These are phyloP conservation scores for Gonium pectorale DNA, from an alignment of 139 green algal species.

Conservation along the genomic window DNA sequence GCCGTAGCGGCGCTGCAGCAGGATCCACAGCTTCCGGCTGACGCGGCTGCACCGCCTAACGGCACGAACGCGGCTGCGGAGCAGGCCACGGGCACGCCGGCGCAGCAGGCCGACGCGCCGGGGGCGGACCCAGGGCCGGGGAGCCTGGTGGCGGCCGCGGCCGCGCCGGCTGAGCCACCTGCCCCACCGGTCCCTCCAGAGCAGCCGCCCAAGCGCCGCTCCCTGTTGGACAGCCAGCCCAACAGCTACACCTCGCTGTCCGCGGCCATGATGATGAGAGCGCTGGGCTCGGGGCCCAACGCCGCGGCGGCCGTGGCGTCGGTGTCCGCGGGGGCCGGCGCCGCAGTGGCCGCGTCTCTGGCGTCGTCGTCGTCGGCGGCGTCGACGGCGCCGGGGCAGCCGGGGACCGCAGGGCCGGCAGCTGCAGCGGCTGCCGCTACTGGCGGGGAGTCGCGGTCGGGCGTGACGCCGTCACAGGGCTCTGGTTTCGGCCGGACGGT, in stretches of 20 bases:
- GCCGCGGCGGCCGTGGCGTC: slow-evolving; percentile 9
- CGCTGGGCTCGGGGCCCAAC: slow-evolving; percentile 29
- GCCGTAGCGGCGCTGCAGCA: neutral
- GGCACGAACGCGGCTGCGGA: too few relatives aligned
- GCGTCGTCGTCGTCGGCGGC: neutral
- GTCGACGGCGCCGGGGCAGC: too few relatives aligned
- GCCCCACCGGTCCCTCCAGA: too few relatives aligned
- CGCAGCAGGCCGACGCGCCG: too few relatives aligned
- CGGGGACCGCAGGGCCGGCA: neutral
- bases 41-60: too few relatives aligned
- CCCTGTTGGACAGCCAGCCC: neutral
- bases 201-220: neutral
- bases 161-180: neutral
- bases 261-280: slow-evolving; percentile 35
- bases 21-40: neutral
- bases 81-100: neutral
- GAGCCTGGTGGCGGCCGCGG: neutral
- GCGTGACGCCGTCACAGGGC: too few relatives aligned
- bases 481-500: too few relatives aligned
- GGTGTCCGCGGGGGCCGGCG: neutral
- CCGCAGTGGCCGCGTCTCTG: neutral
- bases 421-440: neutral
- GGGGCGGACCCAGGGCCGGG: too few relatives aligned
- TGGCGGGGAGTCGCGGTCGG: too few relatives aligned
- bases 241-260: slow-evolving; percentile 6